Evolutionary conservation across 129 eudicot genomes (phyloP).

Genomic region (Oenanthe sinensis): DNA sequence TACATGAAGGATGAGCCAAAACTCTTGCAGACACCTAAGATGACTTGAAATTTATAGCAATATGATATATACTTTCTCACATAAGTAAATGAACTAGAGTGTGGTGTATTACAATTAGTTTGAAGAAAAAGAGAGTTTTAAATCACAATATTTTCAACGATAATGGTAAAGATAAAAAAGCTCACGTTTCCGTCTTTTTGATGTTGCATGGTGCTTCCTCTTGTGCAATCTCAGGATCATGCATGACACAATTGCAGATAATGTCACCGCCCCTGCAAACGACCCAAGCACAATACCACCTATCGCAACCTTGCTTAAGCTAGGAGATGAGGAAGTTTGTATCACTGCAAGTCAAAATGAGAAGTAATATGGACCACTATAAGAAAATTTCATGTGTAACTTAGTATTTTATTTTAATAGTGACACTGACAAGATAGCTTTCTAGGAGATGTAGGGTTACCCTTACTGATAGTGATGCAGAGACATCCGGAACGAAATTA

Average conservation of each 20-base stretch:
- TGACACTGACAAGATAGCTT: conserved; percentile 6
- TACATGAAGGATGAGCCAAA: too few species aligned
- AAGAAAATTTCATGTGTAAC: not conserved
- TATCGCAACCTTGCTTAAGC: conserved; percentile 69
- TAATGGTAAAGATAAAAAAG: conserved; percentile 14
- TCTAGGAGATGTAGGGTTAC: not conserved
- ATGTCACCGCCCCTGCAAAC: conserved; percentile 43
- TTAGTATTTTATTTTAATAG: not conserved
- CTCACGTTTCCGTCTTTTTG: conserved; percentile 55
- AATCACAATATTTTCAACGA: not conserved
- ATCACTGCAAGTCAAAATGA: conserved; percentile 20
- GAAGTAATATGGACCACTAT: not conserved
- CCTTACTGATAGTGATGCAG: too few species aligned
- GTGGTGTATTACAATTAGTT: not conserved
- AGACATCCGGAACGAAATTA: not conserved
- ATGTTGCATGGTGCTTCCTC: conserved; percentile 34
- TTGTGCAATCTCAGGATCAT: conserved; percentile 32
- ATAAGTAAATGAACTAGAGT: not conserved
- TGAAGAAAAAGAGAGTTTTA: not conserved
- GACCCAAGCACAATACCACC: conserved; percentile 66
- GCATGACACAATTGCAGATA: conserved; percentile 54
- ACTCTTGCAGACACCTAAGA: too few species aligned
- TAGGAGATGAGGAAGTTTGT: conserved; percentile 41
- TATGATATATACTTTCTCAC: not conserved
- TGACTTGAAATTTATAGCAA: not conserved